These are phyloP conservation scores for Neurospora crassa DNA, from an alignment of 2,329 filamentous ascomycete species.

Conservation along the genomic window DNA sequence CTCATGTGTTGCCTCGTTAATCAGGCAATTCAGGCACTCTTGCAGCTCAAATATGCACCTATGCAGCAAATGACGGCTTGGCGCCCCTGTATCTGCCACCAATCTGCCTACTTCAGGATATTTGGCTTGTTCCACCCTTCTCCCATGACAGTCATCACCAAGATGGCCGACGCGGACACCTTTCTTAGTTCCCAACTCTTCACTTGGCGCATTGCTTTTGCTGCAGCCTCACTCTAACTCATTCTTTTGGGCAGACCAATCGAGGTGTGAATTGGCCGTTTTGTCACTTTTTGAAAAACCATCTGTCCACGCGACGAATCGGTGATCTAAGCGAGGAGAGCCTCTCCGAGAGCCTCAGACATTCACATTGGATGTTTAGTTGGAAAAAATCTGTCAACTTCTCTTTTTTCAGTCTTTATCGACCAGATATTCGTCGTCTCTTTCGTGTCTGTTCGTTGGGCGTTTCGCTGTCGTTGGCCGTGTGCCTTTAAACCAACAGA, in stretches of 20 bases:
- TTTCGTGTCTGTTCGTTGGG: neutral
- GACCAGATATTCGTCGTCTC: neutral
- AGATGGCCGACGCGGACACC: neutral
- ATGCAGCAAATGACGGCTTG: constrained; percentile 14
- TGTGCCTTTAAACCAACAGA: neutral
- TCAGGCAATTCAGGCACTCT: constrained; percentile 16
- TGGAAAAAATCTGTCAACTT: neutral
- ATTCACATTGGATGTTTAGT: neutral
- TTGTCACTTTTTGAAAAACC: neutral
- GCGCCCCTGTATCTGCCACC: constrained; percentile 12
- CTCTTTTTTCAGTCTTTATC: neutral
- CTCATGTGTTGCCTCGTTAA: constrained; percentile 9
- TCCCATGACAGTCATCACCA: neutral
- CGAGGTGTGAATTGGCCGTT: neutral
- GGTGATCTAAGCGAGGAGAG: neutral
- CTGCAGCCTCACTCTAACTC: neutral
- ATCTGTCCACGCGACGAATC: neutral
- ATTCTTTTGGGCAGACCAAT: neutral
- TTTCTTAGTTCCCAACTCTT: neutral
- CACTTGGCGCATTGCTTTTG: neutral
- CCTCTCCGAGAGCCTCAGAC: neutral
- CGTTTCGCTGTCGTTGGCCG: neutral
- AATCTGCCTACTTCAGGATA: neutral
- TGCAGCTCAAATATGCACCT: constrained; percentile 16
- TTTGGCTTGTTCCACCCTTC: neutral